Evolutionary conservation across 163 green algal species (phyloP).

Genomic region (Picocystis sp.): DNA sequence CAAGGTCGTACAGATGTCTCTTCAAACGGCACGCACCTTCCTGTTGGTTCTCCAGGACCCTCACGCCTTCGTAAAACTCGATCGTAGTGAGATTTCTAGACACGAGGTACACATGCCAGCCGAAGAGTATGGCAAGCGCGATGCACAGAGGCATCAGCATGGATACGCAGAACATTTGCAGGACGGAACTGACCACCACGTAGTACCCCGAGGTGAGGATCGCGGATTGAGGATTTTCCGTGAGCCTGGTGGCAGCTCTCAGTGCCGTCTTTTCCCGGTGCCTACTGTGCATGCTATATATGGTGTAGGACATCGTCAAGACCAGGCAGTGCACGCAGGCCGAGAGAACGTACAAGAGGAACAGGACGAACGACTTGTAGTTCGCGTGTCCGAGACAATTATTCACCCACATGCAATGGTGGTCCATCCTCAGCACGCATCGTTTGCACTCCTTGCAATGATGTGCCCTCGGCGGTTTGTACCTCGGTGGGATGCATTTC

Average conservation of each 20-base stretch:
- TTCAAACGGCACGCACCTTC: too few species aligned
- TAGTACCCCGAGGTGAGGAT: slow-evolving; percentile 1
- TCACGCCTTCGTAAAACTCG: slow-evolving; percentile 17
- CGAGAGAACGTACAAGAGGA: slow-evolving; percentile 34
- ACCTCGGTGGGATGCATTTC: too few species aligned
- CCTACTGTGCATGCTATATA: background rate
- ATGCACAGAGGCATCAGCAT: slow-evolving; percentile 18
- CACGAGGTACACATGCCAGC: slow-evolving; percentile 33
- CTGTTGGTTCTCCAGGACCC: too few species aligned
- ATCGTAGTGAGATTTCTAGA: slow-evolving; percentile 32
- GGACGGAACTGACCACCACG: background rate
- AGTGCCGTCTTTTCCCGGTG: slow-evolving; percentile 1
- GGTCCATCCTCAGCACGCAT: slow-evolving; percentile 30
- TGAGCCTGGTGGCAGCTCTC: background rate
- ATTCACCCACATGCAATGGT: slow-evolving; percentile 65
- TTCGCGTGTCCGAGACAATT: slow-evolving; percentile 79
- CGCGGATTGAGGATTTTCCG: background rate
- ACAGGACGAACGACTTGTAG: slow-evolving; percentile 72
- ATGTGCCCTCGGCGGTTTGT: slow-evolving; percentile 11
- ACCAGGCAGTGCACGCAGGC: slow-evolving; percentile 14
- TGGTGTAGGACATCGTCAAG: slow-evolving; percentile 9
- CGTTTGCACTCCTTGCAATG: slow-evolving; percentile 16
- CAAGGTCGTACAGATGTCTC: too few species aligned
- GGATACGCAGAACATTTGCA: slow-evolving; percentile 18
- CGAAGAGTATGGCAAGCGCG: slow-evolving; percentile 23